phyloP scores from a whole-genome alignment of 2,329 filamentous ascomycete genomes.

The Ampelomyces quisqualis region DNA sequence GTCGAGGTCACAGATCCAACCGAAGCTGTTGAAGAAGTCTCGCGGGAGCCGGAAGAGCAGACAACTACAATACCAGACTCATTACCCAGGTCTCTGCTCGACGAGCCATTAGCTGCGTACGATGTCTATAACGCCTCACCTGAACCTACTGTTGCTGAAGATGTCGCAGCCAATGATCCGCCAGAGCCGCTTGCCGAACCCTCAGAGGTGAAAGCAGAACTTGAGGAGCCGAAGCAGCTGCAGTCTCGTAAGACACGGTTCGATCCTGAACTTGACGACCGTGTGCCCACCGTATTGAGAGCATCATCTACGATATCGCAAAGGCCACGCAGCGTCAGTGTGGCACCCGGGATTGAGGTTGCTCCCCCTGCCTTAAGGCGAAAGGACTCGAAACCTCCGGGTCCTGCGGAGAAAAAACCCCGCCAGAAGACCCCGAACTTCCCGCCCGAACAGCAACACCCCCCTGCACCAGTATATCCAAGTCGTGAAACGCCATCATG shows the following conservation, averaged over 20 bases:
- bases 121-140: conserved; percentile 11
- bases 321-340: conserved; percentile 13
- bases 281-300: conserved; percentile 6
- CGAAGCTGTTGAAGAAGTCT: no score
- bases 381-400: conserved; percentile 2
- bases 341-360: conserved; percentile 16
- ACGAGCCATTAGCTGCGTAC: conserved; percentile 11
- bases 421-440: conserved; percentile 11
- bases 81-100: conserved; percentile 5
- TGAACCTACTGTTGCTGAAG: background rate
- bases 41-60: no score
- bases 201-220: background rate
- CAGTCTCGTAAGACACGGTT: conserved; percentile 1
- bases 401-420: conserved; percentile 7
- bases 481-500: conserved; percentile 26
- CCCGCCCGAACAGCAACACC: conserved; percentile 23
- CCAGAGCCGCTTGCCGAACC: background rate
- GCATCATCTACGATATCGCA: no score
- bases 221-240: no score
- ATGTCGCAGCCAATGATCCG: background rate
- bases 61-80: background rate
- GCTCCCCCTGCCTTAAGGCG: conserved; percentile 9
- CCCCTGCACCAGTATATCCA: conserved; percentile 27
- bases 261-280: conserved; percentile 3
- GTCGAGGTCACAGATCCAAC: no score